These are phyloP conservation scores for Lumnitzera littorea DNA, from an alignment of 345 rosid species.

Conservation along the genomic window DNA sequence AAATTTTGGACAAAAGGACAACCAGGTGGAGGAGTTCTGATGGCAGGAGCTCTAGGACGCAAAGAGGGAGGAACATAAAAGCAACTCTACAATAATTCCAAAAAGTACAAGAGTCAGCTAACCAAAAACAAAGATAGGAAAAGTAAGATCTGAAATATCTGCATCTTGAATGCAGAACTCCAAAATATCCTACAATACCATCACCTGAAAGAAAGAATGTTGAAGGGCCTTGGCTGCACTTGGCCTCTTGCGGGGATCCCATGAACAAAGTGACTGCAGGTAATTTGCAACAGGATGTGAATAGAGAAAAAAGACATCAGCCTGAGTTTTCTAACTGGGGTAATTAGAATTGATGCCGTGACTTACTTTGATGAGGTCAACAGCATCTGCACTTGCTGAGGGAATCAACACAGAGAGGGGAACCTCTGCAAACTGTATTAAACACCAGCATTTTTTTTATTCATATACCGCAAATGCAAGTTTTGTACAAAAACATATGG, in stretches of 20 bases:
- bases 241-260: slow-evolving; percentile 24
- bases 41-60: slow-evolving; percentile 3
- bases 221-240: slow-evolving; percentile 20
- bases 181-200: not conserved
- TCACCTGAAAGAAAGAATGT: slow-evolving; percentile 24
- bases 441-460: not conserved
- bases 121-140: not conserved
- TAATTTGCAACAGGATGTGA: not conserved
- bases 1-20: slow-evolving; percentile 1
- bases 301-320: too few species aligned
- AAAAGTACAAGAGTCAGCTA: not conserved
- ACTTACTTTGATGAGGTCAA: slow-evolving; percentile 12
- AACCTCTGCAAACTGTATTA: slow-evolving; percentile 8
- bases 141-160: not conserved
- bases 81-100: slow-evolving; percentile 11
- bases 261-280: slow-evolving; percentile 15
- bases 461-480: not conserved
- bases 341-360: not conserved
- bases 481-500: not conserved
- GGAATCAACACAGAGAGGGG: slow-evolving; percentile 17
- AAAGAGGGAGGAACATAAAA: slow-evolving; percentile 15
- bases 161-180: not conserved
- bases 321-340: too few species aligned
- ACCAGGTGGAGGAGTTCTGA: slow-evolving; percentile 73
- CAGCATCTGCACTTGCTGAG: slow-evolving; percentile 19